These are phyloP conservation scores for Rutidosis leptorrhynchoides DNA, from an alignment of 129 eudicot genomes.

Conservation along the genomic window DNA sequence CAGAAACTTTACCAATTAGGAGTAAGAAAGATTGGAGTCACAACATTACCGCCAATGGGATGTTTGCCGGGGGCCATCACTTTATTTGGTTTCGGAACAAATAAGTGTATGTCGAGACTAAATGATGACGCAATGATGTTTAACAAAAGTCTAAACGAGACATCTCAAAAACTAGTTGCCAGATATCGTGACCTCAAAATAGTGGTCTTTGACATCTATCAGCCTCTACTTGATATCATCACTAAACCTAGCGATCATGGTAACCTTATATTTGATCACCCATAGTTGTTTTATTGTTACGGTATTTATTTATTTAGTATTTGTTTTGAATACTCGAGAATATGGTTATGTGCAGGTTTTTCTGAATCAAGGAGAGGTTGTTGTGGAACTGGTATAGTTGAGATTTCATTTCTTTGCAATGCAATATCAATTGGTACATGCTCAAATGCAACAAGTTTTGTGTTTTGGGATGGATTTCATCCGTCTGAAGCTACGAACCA, in stretches of 20 bases:
- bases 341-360: slow-evolving; percentile 43
- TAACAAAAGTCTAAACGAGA: slow-evolving; percentile 54
- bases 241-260: slow-evolving; percentile 50
- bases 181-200: slow-evolving; percentile 50
- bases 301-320: too few species aligned
- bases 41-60: slow-evolving; percentile 67
- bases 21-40: slow-evolving; percentile 71
- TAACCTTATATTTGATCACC: slow-evolving; percentile 14
- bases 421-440: slow-evolving; percentile 64
- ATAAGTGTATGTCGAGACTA: slow-evolving; percentile 49
- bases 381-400: slow-evolving; percentile 77
- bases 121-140: slow-evolving; percentile 58
- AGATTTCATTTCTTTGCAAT: slow-evolving; percentile 72
- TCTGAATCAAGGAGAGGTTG: slow-evolving; percentile 73
- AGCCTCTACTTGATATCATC: slow-evolving; percentile 57
- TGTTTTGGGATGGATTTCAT: slow-evolving; percentile 87
- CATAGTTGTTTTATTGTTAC: not conserved
- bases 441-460: slow-evolving; percentile 67
- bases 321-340: not conserved
- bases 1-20: slow-evolving; percentile 61
- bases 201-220: slow-evolving; percentile 74
- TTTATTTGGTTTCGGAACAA: slow-evolving; percentile 54
- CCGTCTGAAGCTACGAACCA: slow-evolving; percentile 68
- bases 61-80: slow-evolving; percentile 88
- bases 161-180: slow-evolving; percentile 41